Evolutionary conservation across 345 rosid genomes (phyloP), one percentile per base, ranked within the genome.

Genomic region (Linum lewisii): DNA sequence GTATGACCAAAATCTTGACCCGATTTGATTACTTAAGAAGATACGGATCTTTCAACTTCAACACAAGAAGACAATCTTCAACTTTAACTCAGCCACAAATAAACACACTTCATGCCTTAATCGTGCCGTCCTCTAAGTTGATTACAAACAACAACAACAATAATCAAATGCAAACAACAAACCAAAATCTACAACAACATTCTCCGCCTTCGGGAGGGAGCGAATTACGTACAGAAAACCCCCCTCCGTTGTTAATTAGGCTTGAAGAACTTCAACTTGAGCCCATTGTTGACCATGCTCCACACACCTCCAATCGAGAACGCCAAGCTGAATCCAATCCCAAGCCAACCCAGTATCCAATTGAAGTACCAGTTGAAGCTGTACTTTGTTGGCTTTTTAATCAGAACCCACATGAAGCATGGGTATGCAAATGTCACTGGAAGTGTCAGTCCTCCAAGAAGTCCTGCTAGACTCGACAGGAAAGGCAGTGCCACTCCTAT

Each of bases 341-440:
- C 96, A 25, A 92, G 60, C 98, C 98, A 86, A 26, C 98, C 98
- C 51, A 92, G 78, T 16, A 77, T 85, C 98, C 96, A 92, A 16
- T 92, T 82, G 78, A 92, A 86, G 66, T 88, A 88, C 95, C 95
- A 92, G 26, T 77, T 86, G 84, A 92, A 88, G 81, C 93, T 92
- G 75, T 82, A 88, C 62, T 84, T 92, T 0, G 79, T 26, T 0
- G 98, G 96, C 63, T 70, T 88, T 73, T 86, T 88, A 3, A 88
- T 88, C 19, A 92, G 87, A 13, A 82, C 90, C 96, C 96, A 92
- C 96, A 92, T 88, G 86, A 92, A 92, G 83, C 98, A 92, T 45
- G 98, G 96, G 68, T 92, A 92, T 6, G 98, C 98, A 67, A 88
- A 88, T 24, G 98, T 88, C 63, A 92, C 95, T 0, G 96, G 98